These are phyloP conservation scores for Populus tomentosa DNA, from an alignment of 441 rosid genomes.

Conservation along the genomic window DNA sequence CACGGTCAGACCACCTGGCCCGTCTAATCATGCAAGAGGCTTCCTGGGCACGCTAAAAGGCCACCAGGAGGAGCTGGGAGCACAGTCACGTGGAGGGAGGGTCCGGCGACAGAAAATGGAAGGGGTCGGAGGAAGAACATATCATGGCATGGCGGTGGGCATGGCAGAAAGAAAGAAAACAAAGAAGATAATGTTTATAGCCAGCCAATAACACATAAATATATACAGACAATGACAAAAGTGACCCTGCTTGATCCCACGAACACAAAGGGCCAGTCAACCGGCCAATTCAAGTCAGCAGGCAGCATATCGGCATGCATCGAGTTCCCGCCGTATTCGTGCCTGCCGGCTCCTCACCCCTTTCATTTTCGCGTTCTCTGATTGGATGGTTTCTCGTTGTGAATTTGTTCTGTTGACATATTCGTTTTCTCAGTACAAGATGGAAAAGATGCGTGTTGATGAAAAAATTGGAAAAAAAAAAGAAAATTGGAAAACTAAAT, in stretches of 20 bases:
- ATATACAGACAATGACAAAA: conserved; percentile 13
- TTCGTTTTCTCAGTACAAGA: too few relatives aligned
- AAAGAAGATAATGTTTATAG: background rate
- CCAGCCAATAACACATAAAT: background rate
- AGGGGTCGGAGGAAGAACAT: background rate
- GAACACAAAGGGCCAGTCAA: background rate
- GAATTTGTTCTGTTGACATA: too few relatives aligned
- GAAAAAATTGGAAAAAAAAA: too few relatives aligned
- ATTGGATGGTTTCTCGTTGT: too few relatives aligned
- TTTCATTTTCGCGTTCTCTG: too few relatives aligned
- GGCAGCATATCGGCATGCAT: background rate
- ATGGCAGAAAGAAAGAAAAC: background rate
- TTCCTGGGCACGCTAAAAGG: conserved; percentile 12
- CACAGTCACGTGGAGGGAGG: conserved; percentile 24
- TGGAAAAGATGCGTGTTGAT: too few relatives aligned
- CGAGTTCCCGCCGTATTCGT: background rate
- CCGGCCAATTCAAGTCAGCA: background rate
- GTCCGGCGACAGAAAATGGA: background rate
- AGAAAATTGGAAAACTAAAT: too few relatives aligned
- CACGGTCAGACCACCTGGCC: conserved; percentile 6
- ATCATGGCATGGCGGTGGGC: background rate
- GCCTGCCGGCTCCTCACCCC: background rate
- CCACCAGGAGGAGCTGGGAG: background rate
- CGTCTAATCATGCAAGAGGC: conserved; percentile 10
- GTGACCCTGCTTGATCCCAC: conserved; percentile 7